Percentiles rank a stretch among this genome's conserved stretches.
Evolutionary conservation across 176 grass and related monocot species (phyloP).

Genomic region (Poa pratensis): DNA sequence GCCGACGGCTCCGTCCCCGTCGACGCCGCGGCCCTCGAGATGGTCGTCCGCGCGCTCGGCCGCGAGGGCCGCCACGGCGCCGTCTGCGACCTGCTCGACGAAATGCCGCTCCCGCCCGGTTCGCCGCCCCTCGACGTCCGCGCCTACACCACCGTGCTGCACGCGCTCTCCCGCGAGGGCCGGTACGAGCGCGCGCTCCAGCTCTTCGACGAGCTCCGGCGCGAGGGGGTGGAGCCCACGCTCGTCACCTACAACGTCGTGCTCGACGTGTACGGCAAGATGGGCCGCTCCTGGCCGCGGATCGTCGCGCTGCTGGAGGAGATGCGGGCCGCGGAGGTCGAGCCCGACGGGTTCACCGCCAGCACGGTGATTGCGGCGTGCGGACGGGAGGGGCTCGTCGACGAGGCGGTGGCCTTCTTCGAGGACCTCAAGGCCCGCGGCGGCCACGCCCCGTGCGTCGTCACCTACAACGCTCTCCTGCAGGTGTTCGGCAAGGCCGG

Average conservation of each 20-base stretch:
- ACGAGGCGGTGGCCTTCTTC: constrained; percentile 71
- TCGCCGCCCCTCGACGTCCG: constrained; percentile 63
- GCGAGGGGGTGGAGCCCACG: constrained; percentile 59
- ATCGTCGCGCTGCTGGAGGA: constrained; percentile 70
- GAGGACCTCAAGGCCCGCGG: constrained; percentile 63
- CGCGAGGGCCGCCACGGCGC: constrained; percentile 46
- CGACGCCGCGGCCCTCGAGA: constrained; percentile 60
- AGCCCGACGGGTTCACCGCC: constrained; percentile 79
- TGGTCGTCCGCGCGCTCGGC: constrained; percentile 59
- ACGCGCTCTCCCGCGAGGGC: constrained; percentile 63
- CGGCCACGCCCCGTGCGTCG: constrained; percentile 59
- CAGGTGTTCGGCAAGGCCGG: constrained; percentile 83
- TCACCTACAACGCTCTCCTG: constrained; percentile 82
- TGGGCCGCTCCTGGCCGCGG: constrained; percentile 76
- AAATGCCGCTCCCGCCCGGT: constrained; percentile 50
- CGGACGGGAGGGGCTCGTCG: constrained; percentile 59
- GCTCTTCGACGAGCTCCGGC: constrained; percentile 68
- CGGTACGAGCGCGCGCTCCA: constrained; percentile 60
- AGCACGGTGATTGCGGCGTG: constrained; percentile 85
- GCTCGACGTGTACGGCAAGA: constrained; percentile 82
- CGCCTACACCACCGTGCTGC: constrained; percentile 80
- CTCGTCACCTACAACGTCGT: constrained; percentile 94
- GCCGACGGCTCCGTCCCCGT: constrained; percentile 33
- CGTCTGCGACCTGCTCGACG: constrained; percentile 69
- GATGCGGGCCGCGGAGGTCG: constrained; percentile 47